Percentiles rank a stretch among this genome's conserved stretches.
Evolutionary conservation across 1,284 basidiomycete genomes (phyloP).

Genomic region (Rhodotorula sp.): DNA sequence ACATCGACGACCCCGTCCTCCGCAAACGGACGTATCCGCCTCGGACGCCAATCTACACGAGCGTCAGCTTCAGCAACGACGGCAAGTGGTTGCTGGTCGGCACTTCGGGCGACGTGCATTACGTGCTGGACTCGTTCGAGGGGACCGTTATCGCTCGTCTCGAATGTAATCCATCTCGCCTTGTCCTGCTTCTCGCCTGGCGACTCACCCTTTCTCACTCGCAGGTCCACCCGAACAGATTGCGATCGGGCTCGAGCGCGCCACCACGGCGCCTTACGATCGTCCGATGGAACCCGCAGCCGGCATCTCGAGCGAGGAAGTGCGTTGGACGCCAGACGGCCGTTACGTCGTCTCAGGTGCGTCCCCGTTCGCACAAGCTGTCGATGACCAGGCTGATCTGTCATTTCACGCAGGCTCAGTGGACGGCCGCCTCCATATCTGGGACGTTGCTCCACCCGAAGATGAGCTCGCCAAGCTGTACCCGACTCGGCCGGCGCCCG

Average conservation of each 20-base stretch:
- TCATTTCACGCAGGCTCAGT: constrained; percentile 62
- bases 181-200: too few relatives aligned
- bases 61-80: constrained; percentile 82
- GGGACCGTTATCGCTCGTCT: constrained; percentile 77
- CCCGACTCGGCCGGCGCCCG: constrained; percentile 37
- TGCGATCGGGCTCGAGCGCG: constrained; percentile 30
- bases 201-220: background rate
- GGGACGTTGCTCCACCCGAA: constrained; percentile 61
- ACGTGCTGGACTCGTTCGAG: constrained; percentile 84
- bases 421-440: constrained; percentile 73
- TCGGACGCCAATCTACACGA: constrained; percentile 86
- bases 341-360: constrained; percentile 67
- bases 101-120: constrained; percentile 88
- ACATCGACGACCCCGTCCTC: constrained; percentile 75
- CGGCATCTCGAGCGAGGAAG: constrained; percentile 83
- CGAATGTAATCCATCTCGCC: constrained; percentile 57
- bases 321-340: constrained; percentile 87
- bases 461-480: constrained; percentile 17
- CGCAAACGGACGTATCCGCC: constrained; percentile 72
- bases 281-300: constrained; percentile 65
- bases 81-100: constrained; percentile 88
- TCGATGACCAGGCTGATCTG: background rate
- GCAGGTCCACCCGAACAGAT: constrained; percentile 4
- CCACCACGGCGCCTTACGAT: constrained; percentile 52
- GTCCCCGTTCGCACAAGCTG: background rate